phyloP scores from a whole-genome alignment of 805 yeast genomes.

The Candida parachauliodes region DNA sequence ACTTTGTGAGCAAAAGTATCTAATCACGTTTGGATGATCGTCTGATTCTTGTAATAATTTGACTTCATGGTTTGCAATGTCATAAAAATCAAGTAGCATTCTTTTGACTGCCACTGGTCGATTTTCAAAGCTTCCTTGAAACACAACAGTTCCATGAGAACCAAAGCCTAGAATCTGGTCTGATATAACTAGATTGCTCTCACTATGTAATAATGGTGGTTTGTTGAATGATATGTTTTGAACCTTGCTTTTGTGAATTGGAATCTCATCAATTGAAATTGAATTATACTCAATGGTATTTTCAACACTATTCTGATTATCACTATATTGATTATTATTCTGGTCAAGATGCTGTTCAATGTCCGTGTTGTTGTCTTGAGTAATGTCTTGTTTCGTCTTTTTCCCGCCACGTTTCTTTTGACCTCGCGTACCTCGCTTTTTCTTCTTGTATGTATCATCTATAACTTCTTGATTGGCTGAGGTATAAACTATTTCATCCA shows the following conservation, averaged over 20 bases:
- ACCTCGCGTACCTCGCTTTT: constrained; percentile 85
- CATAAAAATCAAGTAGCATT: constrained; percentile 89
- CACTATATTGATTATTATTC: too few relatives aligned
- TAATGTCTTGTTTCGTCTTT: constrained; percentile 27
- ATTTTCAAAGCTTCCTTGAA: constrained; percentile 82
- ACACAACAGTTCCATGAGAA: constrained; percentile 94
- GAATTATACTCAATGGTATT: constrained; percentile 11
- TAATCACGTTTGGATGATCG: constrained; percentile 90
- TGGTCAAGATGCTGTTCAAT: too few relatives aligned
- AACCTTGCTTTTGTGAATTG: constrained; percentile 25
- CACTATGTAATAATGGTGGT: constrained; percentile 35
- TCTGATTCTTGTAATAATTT: constrained; percentile 87
- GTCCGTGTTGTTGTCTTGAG: background rate
- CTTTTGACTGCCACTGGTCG: constrained; percentile 96
- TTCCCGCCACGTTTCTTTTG: constrained; percentile 55
- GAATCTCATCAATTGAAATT: constrained; percentile 1
- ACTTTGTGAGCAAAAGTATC: constrained; percentile 91
- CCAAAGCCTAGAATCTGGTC: constrained; percentile 88
- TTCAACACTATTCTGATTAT: constrained; percentile 5
- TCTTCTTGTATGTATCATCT: constrained; percentile 42
- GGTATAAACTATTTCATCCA: constrained; percentile 10
- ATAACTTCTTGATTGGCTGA: constrained; percentile 12
- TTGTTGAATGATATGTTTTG: constrained; percentile 17
- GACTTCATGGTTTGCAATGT: constrained; percentile 90
- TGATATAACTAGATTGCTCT: constrained; percentile 58